These are phyloP conservation scores for Aureobasidium lini DNA, from an alignment of 2,329 filamentous ascomycete species.

Conservation along the genomic window DNA sequence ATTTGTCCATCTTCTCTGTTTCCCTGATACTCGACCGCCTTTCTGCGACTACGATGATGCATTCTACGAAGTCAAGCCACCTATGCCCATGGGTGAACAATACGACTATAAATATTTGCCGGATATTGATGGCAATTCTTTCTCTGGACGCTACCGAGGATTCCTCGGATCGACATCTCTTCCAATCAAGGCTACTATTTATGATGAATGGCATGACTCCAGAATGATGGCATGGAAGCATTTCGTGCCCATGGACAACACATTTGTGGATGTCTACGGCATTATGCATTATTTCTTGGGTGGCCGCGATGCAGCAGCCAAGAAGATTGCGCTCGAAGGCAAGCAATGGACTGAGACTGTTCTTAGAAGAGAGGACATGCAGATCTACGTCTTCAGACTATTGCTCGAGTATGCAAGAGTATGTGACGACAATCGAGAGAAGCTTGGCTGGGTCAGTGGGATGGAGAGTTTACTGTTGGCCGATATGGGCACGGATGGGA, in stretches of 20 bases:
- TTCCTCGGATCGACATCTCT: constrained; percentile 64
- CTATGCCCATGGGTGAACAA: constrained; percentile 33
- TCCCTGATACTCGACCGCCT: constrained; percentile 28
- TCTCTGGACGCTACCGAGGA: constrained; percentile 32
- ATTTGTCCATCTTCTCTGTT: constrained; percentile 39
- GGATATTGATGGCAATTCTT: constrained; percentile 64
- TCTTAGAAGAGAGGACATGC: constrained; percentile 64
- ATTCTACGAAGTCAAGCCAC: constrained; percentile 29
- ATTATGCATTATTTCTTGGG: constrained; percentile 70
- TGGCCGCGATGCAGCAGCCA: constrained; percentile 49
- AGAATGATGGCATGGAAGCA: constrained; percentile 67
- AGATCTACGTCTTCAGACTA: constrained; percentile 60
- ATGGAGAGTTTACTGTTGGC: constrained; percentile 3
- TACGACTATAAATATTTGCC: constrained; percentile 59
- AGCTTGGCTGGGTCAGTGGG: constrained; percentile 32
- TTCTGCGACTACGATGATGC: constrained; percentile 41
- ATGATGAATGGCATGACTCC: constrained; percentile 71
- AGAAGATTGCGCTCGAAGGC: constrained; percentile 58
- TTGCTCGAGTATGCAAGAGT: constrained; percentile 38
- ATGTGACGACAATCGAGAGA: constrained; percentile 35
- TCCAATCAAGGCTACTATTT: constrained; percentile 71
- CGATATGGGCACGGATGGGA: neutral
- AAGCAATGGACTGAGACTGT: constrained; percentile 63
- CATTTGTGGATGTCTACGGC: constrained; percentile 63
- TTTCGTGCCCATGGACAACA: constrained; percentile 72